These are phyloP conservation scores for Talaromyces trachyspermus DNA, from an alignment of 495 filamentous ascomycete genomes.

Conservation along the genomic window DNA sequence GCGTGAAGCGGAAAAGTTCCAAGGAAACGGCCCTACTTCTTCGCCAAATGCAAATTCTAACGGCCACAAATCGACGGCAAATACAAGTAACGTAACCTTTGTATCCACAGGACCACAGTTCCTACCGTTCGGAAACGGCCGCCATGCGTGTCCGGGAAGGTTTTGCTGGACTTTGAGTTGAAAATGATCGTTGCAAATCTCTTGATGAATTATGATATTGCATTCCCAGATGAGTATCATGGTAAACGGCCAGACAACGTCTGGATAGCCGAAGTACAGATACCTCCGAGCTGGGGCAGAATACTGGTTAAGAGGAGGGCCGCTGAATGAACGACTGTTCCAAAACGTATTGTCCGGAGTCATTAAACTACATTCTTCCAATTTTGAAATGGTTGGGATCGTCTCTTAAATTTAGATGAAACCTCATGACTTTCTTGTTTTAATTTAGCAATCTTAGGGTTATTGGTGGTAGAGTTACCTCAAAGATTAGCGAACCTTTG, in stretches of 20 bases:
- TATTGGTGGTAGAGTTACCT: too few relatives aligned
- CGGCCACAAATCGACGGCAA: neutral
- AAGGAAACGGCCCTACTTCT: too few relatives aligned
- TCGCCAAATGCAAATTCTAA: too few relatives aligned
- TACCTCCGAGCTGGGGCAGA: conserved; percentile 22
- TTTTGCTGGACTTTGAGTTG: conserved; percentile 20
- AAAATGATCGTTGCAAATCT: conserved; percentile 25
- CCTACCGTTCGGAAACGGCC: conserved; percentile 14
- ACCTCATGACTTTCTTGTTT: too few relatives aligned
- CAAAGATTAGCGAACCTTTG: too few relatives aligned
- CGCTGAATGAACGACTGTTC: too few relatives aligned
- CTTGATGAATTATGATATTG: conserved; percentile 21
- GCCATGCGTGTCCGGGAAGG: conserved; percentile 16
- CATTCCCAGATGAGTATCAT: conserved; percentile 16
- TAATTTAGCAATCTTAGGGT: too few relatives aligned
- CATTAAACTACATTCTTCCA: too few relatives aligned
- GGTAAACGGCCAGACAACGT: conserved; percentile 19
- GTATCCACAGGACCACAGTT: conserved; percentile 13
- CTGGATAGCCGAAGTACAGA: conserved; percentile 21
- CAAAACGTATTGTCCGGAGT: too few relatives aligned
- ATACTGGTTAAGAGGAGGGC: conserved; percentile 22
- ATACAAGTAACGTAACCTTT: conserved; percentile 10
- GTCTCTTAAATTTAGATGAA: too few relatives aligned
- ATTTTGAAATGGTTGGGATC: too few relatives aligned
- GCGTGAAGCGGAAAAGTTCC: conserved; percentile 13